phyloP scores from a whole-genome alignment of 1,139 yeast genomes.

The Arxiozyma slooffiae region DNA sequence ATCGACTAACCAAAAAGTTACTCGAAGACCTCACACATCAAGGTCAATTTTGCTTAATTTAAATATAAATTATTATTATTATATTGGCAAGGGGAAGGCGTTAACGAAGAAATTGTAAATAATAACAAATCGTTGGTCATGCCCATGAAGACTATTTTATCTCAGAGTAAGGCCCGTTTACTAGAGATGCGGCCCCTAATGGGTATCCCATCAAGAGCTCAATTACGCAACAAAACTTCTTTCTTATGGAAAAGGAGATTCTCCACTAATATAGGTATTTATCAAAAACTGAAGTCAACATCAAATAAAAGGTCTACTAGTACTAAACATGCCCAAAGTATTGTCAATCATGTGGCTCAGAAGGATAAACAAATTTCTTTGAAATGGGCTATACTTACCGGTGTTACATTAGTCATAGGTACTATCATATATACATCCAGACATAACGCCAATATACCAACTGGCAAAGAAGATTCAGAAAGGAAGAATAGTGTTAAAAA shows the following conservation, averaged over 20 bases:
- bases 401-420: slow-evolving; percentile 27
- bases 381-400: slow-evolving; percentile 39
- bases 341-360: slow-evolving; percentile 1
- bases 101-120: too few relatives aligned
- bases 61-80: too few relatives aligned
- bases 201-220: slow-evolving; percentile 15
- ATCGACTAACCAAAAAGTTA: too few relatives aligned
- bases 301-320: slow-evolving; percentile 8
- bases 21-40: too few relatives aligned
- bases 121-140: neutral
- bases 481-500: slow-evolving; percentile 14
- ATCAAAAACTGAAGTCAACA: slow-evolving; percentile 2
- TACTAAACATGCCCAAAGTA: slow-evolving; percentile 1
- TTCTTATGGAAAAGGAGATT: slow-evolving; percentile 20
- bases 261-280: slow-evolving; percentile 9
- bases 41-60: too few relatives aligned
- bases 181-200: slow-evolving; percentile 11
- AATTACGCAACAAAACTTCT: slow-evolving; percentile 22
- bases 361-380: slow-evolving; percentile 18
- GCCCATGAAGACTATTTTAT: slow-evolving; percentile 16
- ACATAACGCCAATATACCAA: neutral
- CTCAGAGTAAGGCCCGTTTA: slow-evolving; percentile 15
- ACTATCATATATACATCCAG: slow-evolving; percentile 16
- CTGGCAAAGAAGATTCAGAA: slow-evolving; percentile 24
- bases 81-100: too few relatives aligned